Base-by-base conservation (phyloP, 345 rosid species). In the Physaria fendleri region DNA sequence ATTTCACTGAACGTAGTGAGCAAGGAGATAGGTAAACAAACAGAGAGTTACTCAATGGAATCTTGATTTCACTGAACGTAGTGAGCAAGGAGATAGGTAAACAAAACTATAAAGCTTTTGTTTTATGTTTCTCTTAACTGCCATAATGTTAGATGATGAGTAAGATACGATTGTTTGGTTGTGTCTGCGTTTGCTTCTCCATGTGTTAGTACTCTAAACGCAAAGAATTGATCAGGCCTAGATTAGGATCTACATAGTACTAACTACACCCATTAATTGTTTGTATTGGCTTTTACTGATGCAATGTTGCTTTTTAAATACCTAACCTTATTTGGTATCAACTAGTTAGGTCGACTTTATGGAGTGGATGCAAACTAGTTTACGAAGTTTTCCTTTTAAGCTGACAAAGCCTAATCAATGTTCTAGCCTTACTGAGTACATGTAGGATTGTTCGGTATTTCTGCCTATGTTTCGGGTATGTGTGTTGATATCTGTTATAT, bases 41-140 rank as follows among this genome's bases (percentile, higher is more conserved):
- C 90, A 84, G 78, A 81, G 90, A 76, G 90, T 84, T 61, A 79
- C 83, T 8, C 87, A 84, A 23, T 84, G 87, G 90, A 84, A 84
- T 78, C 77, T 84, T 77, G 90, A 84, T 73, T 84, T 84, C 78
- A 70, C 83, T 0, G 79, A 81, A 54, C 71, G 53, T 24, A 84
- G 82, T 39, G 90, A 84, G 76, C 90, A 81, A 63, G 90, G 90
- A 55, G 90, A 84, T 65, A 79, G 87, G 90, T 84, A 65, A 21
- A 21, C 3, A 30, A 2, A 6, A 11, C 34, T 12, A 0, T 18
- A 16, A 34, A 1, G 43, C 16, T 14, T 29, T 44, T 32, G 18
- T 2, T 38, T 17, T 11, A 42, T 10, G 57, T 23, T 40, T 51
- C 50, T 20, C 40, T 41, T 28, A 4, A 4, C 15, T 63, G 30